Evolutionary conservation across 805 yeast species (phyloP).

Genomic region (Kuraishia capsulata): DNA sequence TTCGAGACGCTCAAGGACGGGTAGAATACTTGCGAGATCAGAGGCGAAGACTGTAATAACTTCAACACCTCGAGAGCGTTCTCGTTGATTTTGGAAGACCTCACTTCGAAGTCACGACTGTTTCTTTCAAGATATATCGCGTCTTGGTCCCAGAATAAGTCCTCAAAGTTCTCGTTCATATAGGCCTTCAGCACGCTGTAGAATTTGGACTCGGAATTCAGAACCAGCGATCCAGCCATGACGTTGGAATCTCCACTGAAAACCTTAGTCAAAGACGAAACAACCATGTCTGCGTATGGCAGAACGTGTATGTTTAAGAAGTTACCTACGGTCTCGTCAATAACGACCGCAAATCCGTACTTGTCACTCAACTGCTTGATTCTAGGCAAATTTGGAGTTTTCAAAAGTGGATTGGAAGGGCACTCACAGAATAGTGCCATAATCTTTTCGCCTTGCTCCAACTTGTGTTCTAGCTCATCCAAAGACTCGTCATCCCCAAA

Average conservation of each 20-base stretch:
- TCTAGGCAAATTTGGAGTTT: conserved; percentile 67
- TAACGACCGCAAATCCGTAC: conserved; percentile 68
- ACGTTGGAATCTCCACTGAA: conserved; percentile 94
- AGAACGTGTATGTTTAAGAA: conserved; percentile 75
- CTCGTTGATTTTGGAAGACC: conserved; percentile 49
- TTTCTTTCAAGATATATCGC: conserved; percentile 87
- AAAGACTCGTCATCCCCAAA: conserved; percentile 68
- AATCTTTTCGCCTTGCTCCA: conserved; percentile 59
- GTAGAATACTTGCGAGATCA: conserved; percentile 60
- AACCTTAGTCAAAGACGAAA: conserved; percentile 81
- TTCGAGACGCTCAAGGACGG: conserved; percentile 53
- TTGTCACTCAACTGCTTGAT: conserved; percentile 58
- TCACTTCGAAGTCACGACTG: conserved; percentile 73
- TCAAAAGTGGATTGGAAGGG: conserved; percentile 89
- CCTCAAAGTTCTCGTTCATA: conserved; percentile 52
- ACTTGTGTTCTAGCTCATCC: conserved; percentile 50
- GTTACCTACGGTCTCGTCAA: conserved; percentile 95
- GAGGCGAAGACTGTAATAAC: conserved; percentile 36
- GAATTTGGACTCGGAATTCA: conserved; percentile 55
- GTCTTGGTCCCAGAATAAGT: conserved; percentile 86
- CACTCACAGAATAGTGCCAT: conserved; percentile 83
- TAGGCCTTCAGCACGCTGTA: conserved; percentile 42
- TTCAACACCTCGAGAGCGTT: conserved; percentile 49
- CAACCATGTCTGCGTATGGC: conserved; percentile 80
- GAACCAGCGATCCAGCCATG: conserved; percentile 83